Evolutionary conservation across 2,329 filamentous ascomycete species (phyloP).

Genomic region (Colletotrichum destructivum): DNA sequence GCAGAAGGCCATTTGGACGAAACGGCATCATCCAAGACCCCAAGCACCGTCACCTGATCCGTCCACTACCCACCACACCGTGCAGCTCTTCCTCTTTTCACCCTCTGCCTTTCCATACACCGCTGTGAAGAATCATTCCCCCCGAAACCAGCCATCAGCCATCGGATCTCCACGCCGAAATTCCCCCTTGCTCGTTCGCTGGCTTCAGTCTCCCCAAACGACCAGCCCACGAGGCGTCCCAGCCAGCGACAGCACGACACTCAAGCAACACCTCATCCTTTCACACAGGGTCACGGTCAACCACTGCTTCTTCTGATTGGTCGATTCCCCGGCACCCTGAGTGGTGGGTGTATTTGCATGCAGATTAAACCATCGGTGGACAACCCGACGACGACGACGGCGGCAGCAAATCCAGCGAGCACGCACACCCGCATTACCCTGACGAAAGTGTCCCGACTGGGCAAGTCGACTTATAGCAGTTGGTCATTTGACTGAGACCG

Average conservation of each 20-base stretch:
- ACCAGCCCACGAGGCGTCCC: slow-evolving; percentile 26
- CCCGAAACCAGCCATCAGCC: slow-evolving; percentile 33
- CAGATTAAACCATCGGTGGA: slow-evolving; percentile 35
- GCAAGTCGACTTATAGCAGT: slow-evolving; percentile 37
- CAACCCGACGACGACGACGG: slow-evolving; percentile 35
- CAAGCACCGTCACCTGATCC: slow-evolving; percentile 35
- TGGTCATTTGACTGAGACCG: slow-evolving; percentile 38
- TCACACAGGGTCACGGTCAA: slow-evolving; percentile 35
- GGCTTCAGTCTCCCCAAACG: slow-evolving; percentile 13
- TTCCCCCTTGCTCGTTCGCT: slow-evolving; percentile 18
- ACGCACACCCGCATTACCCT: slow-evolving; percentile 39
- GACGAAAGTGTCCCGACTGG: slow-evolving; percentile 35
- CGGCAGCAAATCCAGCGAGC: slow-evolving; percentile 33
- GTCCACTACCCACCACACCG: slow-evolving; percentile 32
- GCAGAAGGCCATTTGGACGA: slow-evolving; percentile 27
- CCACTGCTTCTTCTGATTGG: slow-evolving; percentile 38
- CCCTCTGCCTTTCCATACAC: slow-evolving; percentile 29
- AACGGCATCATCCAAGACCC: slow-evolving; percentile 20
- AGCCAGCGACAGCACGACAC: slow-evolving; percentile 19
- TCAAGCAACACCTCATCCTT: background rate
- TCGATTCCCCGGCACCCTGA: slow-evolving; percentile 23
- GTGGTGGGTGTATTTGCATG: slow-evolving; percentile 12
- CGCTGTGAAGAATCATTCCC: slow-evolving; percentile 12
- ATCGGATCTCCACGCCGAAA: slow-evolving; percentile 40
- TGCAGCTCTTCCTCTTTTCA: slow-evolving; percentile 33